Evolutionary conservation across 192 early-diverging fungal genomes (phyloP).

Genomic region (Piromyces finnis): DNA sequence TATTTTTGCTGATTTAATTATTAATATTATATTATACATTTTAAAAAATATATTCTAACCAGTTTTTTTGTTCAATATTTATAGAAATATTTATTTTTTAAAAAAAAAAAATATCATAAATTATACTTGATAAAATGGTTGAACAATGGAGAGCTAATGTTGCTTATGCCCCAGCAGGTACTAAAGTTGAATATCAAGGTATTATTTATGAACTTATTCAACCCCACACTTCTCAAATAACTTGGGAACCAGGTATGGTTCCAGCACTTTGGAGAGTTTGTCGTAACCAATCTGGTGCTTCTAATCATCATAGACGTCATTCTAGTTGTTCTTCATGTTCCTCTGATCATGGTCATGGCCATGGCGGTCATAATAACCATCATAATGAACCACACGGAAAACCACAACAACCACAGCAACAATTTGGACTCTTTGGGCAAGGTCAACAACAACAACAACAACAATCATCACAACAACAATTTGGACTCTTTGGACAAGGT

Average conservation of each 20-base stretch:
- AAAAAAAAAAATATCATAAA: no score
- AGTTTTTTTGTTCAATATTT: no score
- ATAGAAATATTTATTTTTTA: no score
- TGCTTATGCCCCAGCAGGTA: neutral
- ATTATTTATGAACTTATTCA: neutral
- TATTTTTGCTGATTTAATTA: no score
- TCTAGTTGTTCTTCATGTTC: neutral
- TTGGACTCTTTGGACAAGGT: neutral
- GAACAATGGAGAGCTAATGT: neutral
- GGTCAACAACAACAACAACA: neutral
- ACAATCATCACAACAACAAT: neutral
- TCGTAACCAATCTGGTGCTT: neutral
- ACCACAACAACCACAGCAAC: neutral
- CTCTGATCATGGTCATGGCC: neutral
- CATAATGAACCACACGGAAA: neutral
- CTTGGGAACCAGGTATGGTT: neutral
- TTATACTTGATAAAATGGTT: neutral
- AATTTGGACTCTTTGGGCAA: neutral
- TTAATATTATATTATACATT: no score
- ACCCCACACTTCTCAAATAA: neutral
- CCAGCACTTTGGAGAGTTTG: neutral
- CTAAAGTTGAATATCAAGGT: neutral
- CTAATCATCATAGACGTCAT: neutral
- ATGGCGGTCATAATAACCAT: neutral
- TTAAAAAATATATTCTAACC: no score